These are phyloP conservation scores for Taphrina flavorubra DNA, from an alignment of 1,139 yeast genomes.

Conservation along the genomic window DNA sequence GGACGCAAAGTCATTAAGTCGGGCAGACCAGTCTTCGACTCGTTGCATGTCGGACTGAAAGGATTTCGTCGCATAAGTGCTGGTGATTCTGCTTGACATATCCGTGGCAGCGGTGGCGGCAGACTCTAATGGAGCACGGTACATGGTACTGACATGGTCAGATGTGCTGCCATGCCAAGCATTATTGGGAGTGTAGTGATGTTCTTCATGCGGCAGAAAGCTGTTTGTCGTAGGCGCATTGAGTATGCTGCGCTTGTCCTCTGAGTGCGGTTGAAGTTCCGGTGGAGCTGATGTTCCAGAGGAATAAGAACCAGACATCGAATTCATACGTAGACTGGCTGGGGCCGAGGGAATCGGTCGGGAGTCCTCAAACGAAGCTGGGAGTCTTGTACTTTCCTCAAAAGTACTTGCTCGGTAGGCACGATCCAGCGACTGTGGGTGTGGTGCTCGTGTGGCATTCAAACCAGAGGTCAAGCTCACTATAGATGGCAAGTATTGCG, in stretches of 20 bases:
- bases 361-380: background rate
- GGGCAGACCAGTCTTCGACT: constrained; percentile 44
- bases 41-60: constrained; percentile 43
- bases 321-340: background rate
- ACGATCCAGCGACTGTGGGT: background rate
- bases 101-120: background rate
- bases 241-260: constrained; percentile 11
- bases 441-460: constrained; percentile 1
- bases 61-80: background rate
- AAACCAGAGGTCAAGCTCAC: background rate
- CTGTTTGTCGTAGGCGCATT: background rate
- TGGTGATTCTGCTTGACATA: background rate
- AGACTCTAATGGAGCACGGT: background rate
- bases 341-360: background rate
- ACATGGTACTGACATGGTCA: background rate
- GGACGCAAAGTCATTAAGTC: constrained; percentile 44
- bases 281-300: background rate
- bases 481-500: constrained; percentile 1
- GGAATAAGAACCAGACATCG: background rate
- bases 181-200: background rate
- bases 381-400: background rate
- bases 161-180: constrained; percentile 3
- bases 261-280: background rate
- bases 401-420: background rate
- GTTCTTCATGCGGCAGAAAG: background rate